phyloP scores from a whole-genome alignment of 371 early-diverging fungal genomes.

The Mortierella polycephala region DNA sequence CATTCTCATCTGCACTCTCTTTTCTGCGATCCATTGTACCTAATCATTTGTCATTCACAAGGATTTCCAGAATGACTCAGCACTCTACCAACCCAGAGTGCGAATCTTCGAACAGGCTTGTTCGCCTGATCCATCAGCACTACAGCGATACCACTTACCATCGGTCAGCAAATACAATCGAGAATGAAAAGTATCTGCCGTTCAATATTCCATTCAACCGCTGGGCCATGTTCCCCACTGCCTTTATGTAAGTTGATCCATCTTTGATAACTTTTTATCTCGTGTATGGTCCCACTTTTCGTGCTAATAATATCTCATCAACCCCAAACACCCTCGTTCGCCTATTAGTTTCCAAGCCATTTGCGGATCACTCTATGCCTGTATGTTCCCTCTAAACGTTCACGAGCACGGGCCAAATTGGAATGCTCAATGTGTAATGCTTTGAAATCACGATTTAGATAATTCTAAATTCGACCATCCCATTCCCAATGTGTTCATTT shows the following conservation, averaged over 20 bases:
- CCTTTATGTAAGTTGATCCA: constrained; percentile 32
- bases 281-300: background rate
- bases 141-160: constrained; percentile 45
- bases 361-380: constrained; percentile 51
- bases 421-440: background rate
- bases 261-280: too few species aligned
- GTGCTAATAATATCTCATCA: background rate
- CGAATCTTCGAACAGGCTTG: constrained; percentile 12
- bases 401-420: constrained; percentile 14
- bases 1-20: background rate
- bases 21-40: background rate
- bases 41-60: background rate
- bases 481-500: background rate
- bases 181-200: constrained; percentile 36
- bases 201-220: constrained; percentile 41
- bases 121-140: constrained; percentile 36
- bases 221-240: constrained; percentile 53
- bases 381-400: constrained; percentile 15
- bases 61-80: constrained; percentile 6
- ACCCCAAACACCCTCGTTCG: background rate
- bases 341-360: constrained; percentile 44
- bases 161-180: constrained; percentile 22
- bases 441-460: background rate
- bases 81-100: constrained; percentile 6
- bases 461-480: background rate